Percentiles rank a stretch among this genome's conserved stretches.
These are phyloP conservation scores for Citrullus amarus DNA, from an alignment of 306 rosid species.

Conservation along the genomic window DNA sequence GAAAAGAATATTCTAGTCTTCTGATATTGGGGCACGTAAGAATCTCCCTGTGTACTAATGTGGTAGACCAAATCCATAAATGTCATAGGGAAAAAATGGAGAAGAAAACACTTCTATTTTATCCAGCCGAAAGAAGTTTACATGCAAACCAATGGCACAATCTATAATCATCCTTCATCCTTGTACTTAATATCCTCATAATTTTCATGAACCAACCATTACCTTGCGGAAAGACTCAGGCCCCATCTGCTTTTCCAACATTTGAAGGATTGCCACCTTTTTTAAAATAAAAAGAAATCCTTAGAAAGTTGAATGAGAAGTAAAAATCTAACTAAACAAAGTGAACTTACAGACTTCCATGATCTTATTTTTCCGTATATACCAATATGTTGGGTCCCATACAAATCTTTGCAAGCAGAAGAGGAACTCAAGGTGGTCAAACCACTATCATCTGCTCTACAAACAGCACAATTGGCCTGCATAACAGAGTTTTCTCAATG, in stretches of 20 bases:
- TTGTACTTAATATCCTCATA: not conserved
- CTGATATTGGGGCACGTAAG: not conserved
- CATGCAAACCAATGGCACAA: not conserved
- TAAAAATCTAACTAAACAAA: not conserved
- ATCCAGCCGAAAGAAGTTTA: not conserved
- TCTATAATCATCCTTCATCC: constrained; percentile 2
- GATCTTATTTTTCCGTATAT: constrained; percentile 81
- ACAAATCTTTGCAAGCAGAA: constrained; percentile 80
- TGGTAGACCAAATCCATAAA: not conserved
- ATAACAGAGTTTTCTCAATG: not conserved
- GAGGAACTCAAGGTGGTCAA: constrained; percentile 83
- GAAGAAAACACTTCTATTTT: not conserved
- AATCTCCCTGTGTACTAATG: not conserved
- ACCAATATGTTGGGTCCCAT: constrained; percentile 88
- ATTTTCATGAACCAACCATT: constrained; percentile 21
- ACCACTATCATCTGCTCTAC: constrained; percentile 72
- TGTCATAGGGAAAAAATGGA: not conserved
- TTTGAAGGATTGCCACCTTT: constrained; percentile 93
- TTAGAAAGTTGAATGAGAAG: not conserved
- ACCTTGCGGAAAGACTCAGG: constrained; percentile 95
- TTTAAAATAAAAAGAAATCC: not conserved
- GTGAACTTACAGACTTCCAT: constrained; percentile 82
- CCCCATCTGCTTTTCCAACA: constrained; percentile 99
- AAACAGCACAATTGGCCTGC: constrained; percentile 90
- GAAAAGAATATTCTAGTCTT: not conserved